Evolutionary conservation across 768 basidiomycete species (phyloP), one percentile per base, ranked within the genome.

Genomic region (Tulasnella sp.): DNA sequence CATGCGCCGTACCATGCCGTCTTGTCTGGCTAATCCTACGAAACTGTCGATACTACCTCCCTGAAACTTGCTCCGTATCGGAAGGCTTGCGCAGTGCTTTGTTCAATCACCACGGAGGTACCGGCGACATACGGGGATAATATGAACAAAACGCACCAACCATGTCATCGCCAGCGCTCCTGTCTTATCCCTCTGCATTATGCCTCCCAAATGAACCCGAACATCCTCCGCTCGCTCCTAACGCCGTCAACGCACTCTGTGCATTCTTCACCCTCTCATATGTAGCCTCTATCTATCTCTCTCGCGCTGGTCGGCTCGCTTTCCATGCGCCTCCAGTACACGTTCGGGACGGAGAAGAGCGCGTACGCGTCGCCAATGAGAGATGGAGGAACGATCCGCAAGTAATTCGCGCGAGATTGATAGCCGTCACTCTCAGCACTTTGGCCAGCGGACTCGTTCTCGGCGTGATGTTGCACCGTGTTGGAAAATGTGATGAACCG

Each of bases 281-380:
- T 66, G 90, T 96, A 53, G 88, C 86, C 11, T 86, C 86, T 4
- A 75, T 95, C 41, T 95, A 95, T 71, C 66, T 89, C 60, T 83
- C 78, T 30, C 86, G 82, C 68, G 74, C 78, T 63, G 76, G 82
- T 10, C 77, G 86, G 44, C 73, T 84, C 29, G 76, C 75, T 9
- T 81, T 80, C 68, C 67, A 75, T 51, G 66, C 69, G 29, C 45
- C 58, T 17, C 64, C 73, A 49, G 65, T 68, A 58, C 64, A 59
- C 56, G 58, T 56, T 27, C 65, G 63, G 60, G 68, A 61, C 47
- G 68, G 62, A 58, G 64, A 27, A 64, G 69, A 48, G 70, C 70
- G 21, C 60, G 56, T 62, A 51, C 72, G 70, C 63, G 64, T 73
- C 52, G 65, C 58, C 26, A 67, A 75, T 45, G 80, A 81, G 58